Evolutionary conservation across 768 basidiomycete species (phyloP), one percentile per base, ranked within the genome.

Genomic region (Termitomyces sp.): DNA sequence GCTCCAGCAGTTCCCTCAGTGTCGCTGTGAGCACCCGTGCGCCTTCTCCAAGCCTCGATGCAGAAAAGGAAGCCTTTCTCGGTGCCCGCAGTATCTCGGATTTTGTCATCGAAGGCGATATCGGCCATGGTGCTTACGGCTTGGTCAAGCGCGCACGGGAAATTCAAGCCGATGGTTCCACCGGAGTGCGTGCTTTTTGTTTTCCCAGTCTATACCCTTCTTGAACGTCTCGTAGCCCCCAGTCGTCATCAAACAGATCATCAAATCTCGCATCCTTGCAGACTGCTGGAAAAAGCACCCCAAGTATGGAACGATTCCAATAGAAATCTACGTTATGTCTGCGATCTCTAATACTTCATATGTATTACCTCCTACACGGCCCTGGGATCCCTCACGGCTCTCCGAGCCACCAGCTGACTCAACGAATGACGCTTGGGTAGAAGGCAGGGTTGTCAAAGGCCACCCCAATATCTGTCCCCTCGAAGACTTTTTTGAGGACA

Each of bases 221-320:
- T 57, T n/a, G 50, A 64, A 32, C 28, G 65, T 59, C 57, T 64
- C 49, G 61, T 67, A 95, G 93, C 89, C 94, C 4, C 86, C 90
- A 40, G 75, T 97, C 60, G 89, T 99, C 66, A 94, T 99, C 74
- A 99, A 99, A 70, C 95, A 97, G 73, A 88, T 98, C 68, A 95
- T 98, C 79, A 98, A 98, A 74, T 95, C 93, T 50, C 91, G 97
- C 54, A 99, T 99, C 60, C 82, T 99, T 55, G 96, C 96, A 33
- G 96, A 99, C 75, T 98, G 96, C 73, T 99, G 97, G 97, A 98
- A 98, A 78, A 92, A 91, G 68, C 96, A 99, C 71, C 90, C 91
- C 46, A 85, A 88, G 62, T 84, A 91, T 71, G 96, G 96, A 58
- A 97, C 97, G 8, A 97, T 98, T 67, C 96, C 97, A 16, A 96